Evolutionary conservation across 192 early-diverging fungal genomes (phyloP).

Genomic region (Podila horticola): DNA sequence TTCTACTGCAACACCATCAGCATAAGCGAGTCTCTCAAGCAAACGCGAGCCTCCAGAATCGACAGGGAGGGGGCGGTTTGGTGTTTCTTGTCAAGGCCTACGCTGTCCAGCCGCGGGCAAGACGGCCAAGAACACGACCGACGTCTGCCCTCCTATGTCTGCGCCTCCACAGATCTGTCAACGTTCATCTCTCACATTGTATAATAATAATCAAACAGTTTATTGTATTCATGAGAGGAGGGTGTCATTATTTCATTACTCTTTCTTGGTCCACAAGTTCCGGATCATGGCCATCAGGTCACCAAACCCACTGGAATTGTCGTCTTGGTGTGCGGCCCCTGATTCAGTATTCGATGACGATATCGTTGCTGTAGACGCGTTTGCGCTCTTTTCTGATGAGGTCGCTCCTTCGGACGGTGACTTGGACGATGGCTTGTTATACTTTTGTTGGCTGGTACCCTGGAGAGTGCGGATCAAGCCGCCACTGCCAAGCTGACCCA

Average conservation of each 20-base stretch:
- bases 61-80: too few relatives aligned
- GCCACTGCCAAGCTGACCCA: constrained; percentile 18
- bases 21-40: constrained; percentile 1
- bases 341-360: neutral
- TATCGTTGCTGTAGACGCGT: neutral
- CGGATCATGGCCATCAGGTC: constrained; percentile 24
- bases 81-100: too few relatives aligned
- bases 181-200: too few relatives aligned
- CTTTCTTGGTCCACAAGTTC: constrained; percentile 12
- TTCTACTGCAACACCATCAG: constrained; percentile 9
- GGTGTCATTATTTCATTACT: neutral
- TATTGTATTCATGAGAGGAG: too few relatives aligned
- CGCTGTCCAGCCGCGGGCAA: too few relatives aligned
- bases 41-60: neutral
- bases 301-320: neutral
- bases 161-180: too few relatives aligned
- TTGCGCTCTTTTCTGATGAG: neutral
- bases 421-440: neutral
- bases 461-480: constrained; percentile 32
- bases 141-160: too few relatives aligned
- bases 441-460: constrained; percentile 11
- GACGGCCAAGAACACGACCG: too few relatives aligned
- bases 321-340: neutral
- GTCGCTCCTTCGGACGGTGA: neutral
- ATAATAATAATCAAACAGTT: too few relatives aligned